Evolutionary conservation across 441 rosid species (phyloP).

Genomic region (Croton setiger): DNA sequence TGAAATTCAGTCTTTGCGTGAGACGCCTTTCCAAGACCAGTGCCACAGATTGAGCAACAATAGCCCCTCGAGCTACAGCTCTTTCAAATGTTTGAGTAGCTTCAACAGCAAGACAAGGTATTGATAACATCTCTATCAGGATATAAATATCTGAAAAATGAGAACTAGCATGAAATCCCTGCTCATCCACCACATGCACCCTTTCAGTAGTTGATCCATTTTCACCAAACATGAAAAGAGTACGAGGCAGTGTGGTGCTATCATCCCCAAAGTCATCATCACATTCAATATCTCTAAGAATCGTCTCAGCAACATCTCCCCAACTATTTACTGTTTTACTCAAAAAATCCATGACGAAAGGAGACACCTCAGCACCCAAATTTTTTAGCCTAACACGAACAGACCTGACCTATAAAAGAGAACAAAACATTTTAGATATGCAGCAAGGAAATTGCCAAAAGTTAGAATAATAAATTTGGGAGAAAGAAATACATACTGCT

Average conservation of each 20-base stretch:
- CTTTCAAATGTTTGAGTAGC: conserved; percentile 93
- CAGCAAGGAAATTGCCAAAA: conserved; percentile 12
- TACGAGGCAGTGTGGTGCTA: conserved; percentile 44
- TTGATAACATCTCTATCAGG: conserved; percentile 88
- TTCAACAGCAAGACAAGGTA: conserved; percentile 81
- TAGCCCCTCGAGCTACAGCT: conserved; percentile 83
- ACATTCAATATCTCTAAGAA: conserved; percentile 76
- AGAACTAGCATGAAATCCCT: conserved; percentile 39
- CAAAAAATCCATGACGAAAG: conserved; percentile 77
- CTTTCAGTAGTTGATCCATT: conserved; percentile 55
- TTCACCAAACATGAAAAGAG: conserved; percentile 66
- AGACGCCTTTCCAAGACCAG: conserved; percentile 84
- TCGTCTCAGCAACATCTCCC: conserved; percentile 83
- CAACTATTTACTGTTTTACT: conserved; percentile 89
- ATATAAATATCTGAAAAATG: conserved; percentile 88
- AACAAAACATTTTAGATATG: conserved; percentile 20
- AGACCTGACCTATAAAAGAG: conserved; percentile 65
- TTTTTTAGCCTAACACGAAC: conserved; percentile 80
- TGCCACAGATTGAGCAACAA: conserved; percentile 69
- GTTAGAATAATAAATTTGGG: conserved; percentile 9
- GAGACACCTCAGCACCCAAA: conserved; percentile 80
- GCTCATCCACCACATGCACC: conserved; percentile 52
- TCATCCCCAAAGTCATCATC: conserved; percentile 63
- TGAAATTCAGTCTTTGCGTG: conserved; percentile 49
- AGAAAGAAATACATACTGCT: conserved; percentile 58